Base-by-base conservation (phyloP, 1,284 basidiomycete genomes). In the Sparassis latifolia region DNA sequence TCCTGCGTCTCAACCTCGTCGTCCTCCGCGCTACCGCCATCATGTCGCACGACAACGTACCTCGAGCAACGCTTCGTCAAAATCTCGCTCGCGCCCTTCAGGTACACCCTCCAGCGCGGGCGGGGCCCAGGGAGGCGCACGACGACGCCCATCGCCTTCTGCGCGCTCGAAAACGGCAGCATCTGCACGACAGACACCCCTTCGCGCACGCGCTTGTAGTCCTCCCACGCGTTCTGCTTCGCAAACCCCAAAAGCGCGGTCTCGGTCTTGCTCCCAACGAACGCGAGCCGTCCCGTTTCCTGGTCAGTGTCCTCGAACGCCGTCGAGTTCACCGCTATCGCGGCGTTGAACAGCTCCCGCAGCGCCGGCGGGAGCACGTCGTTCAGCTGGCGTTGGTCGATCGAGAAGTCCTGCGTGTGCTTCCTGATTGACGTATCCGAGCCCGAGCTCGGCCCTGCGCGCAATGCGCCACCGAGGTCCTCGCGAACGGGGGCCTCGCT, bases 221-320 rank as follows among this genome's bases (percentile, higher is more conserved):
- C 73, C 5, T 73, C 71, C 95, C 96, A 99, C 5, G 78, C 74
- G 44, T 91, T 81, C 47, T 91, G 83, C 72, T 89, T 86, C n/a
- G 91, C 90, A 61, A 98, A 92, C 58, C 84, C 80, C 28, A 99
- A 75, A 29, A 99, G 77, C 1, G 96, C 96, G 0, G 89, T 93
- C 74, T 99, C 96, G 5, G 96, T 98, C 79, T 99, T 98, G 74
- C 83, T 92, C 4, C 97, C 96, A 47, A 97, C 79, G 63, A 98
- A 97, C 28, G 80, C 73, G 37, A 70, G 59, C 56, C 82, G 73
- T n/a, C 79, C 82, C 5, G 78, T 79, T 42, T 82, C 82, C 29
- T 80, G 71, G 65, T 92, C 81, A 40, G 65, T 71, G 59, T 94
- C 92, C 69, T 96, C 89, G 68, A 98, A 99, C 10, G 95, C 96